Evolutionary conservation across 352 stramenopile species (phyloP).

Genomic region (Peronospora belbahrii): DNA sequence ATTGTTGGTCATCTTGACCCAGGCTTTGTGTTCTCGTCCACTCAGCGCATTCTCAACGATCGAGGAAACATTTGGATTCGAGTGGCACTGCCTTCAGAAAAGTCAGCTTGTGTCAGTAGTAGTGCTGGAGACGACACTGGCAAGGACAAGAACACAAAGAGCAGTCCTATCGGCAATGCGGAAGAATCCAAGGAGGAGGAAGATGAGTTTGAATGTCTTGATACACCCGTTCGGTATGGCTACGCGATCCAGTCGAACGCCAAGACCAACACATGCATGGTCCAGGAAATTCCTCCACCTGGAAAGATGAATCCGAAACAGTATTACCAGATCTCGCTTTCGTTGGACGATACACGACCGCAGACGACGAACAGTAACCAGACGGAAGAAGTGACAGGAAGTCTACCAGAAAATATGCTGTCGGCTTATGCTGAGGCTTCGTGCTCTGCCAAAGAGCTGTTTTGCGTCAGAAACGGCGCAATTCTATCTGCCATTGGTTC

Average conservation of each 20-base stretch:
- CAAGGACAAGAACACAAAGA: constrained; percentile 11
- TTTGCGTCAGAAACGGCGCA: constrained; percentile 39
- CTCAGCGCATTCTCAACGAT: constrained; percentile 41
- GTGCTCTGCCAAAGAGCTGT: constrained; percentile 36
- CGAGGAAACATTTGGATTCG: constrained; percentile 63
- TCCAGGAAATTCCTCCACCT: constrained; percentile 54
- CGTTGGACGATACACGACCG: constrained; percentile 3
- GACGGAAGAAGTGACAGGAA: constrained; percentile 6
- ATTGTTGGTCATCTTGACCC: constrained; percentile 49
- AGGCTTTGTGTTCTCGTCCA: constrained; percentile 46
- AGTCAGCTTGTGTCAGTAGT: constrained; percentile 1
- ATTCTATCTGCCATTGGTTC: constrained; percentile 48
- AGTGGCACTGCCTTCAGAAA: constrained; percentile 28
- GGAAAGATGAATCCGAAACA: constrained; percentile 52
- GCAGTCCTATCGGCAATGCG: constrained; percentile 20
- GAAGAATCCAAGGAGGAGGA: constrained; percentile 33
- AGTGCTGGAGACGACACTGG: constrained; percentile 3
- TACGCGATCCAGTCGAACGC: constrained; percentile 73
- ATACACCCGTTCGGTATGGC: constrained; percentile 29
- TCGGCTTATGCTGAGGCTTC: constrained; percentile 32
- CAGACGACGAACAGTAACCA: constrained; percentile 16
- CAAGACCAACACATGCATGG: constrained; percentile 70
- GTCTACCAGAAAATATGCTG: constrained; percentile 18
- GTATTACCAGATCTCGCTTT: constrained; percentile 40
- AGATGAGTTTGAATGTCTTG: constrained; percentile 22